A percentile compares a stretch with the other conserved stretches of the same genome.
These are phyloP conservation scores for Fonsecaea pugnacius DNA, from an alignment of 2,329 filamentous ascomycete genomes.

Conservation along the genomic window DNA sequence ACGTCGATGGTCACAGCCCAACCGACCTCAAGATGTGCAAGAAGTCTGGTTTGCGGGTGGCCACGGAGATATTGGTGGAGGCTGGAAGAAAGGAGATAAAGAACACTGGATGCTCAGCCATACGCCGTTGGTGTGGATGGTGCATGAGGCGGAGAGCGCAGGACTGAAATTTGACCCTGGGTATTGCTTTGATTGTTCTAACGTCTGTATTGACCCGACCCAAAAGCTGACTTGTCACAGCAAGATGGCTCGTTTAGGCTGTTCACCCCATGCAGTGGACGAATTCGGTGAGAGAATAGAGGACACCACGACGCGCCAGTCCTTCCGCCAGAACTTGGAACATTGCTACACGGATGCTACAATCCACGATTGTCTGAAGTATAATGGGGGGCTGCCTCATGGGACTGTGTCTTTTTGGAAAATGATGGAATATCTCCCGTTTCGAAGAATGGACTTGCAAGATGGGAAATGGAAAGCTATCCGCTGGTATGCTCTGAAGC, in stretches of 20 bases:
- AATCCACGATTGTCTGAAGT: conserved; percentile 74
- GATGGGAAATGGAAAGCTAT: conserved; percentile 70
- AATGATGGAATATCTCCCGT: conserved; percentile 80
- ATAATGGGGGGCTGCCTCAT: conserved; percentile 61
- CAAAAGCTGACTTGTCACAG: conserved; percentile 32
- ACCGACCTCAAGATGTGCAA: conserved; percentile 70
- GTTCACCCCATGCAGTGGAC: conserved; percentile 50
- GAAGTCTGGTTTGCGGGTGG: conserved; percentile 77
- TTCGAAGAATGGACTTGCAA: conserved; percentile 77
- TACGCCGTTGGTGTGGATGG: conserved; percentile 72
- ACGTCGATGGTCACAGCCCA: conserved; percentile 41
- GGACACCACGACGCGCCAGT: conserved; percentile 14
- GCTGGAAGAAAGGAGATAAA: conserved; percentile 49
- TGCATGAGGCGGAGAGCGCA: conserved; percentile 65
- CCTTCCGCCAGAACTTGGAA: conserved; percentile 64
- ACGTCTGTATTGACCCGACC: conserved; percentile 49
- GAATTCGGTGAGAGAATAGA: conserved; percentile 26
- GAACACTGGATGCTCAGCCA: conserved; percentile 67
- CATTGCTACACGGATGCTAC: conserved; percentile 50
- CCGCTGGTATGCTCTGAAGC: conserved; percentile 57
- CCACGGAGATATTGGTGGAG: conserved; percentile 78
- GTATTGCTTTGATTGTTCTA: conserved; percentile 50
- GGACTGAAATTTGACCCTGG: conserved; percentile 72
- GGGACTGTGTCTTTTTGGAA: conserved; percentile 70
- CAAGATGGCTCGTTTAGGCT: conserved; percentile 55